Evolutionary conservation across 192 early-diverging fungal species (phyloP).

Genomic region (Linnemannia schmuckeri): DNA sequence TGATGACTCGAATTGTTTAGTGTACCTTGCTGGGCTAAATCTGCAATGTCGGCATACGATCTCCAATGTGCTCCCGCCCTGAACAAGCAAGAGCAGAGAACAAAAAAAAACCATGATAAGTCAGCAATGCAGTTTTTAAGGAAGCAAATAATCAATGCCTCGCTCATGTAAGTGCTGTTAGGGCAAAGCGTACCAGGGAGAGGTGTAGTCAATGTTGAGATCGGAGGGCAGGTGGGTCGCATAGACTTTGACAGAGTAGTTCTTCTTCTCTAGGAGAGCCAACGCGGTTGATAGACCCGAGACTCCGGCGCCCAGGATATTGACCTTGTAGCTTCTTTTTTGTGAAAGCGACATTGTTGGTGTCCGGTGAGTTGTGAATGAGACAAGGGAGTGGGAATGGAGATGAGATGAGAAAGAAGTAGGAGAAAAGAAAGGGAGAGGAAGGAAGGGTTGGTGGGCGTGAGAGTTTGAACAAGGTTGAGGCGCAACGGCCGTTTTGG

Average conservation of each 20-base stretch:
- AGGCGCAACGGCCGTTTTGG: not conserved
- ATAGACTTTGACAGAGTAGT: slow-evolving; percentile 72
- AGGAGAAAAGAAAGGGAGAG: not conserved
- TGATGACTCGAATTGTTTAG: not conserved
- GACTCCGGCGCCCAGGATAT: slow-evolving; percentile 82
- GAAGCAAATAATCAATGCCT: not conserved
- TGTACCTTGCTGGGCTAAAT: slow-evolving; percentile 61
- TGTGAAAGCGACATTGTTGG: slow-evolving; percentile 1
- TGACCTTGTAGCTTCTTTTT: slow-evolving; percentile 29
- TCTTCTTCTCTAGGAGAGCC: slow-evolving; percentile 63
- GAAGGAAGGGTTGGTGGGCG: not conserved
- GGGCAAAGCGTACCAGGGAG: slow-evolving; percentile 53
- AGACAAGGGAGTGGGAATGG: not conserved
- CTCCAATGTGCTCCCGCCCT: slow-evolving; percentile 66
- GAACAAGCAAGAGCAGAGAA: not conserved
- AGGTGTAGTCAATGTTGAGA: slow-evolving; percentile 63
- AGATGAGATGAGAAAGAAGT: not conserved
- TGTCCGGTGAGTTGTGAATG: not conserved
- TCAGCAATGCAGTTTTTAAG: not conserved
- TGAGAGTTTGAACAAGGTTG: slow-evolving; percentile 1
- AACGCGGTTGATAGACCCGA: slow-evolving; percentile 80
- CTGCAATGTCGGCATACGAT: slow-evolving; percentile 59
- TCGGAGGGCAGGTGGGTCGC: slow-evolving; percentile 70
- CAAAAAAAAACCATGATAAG: not conserved
- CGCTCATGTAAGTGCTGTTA: slow-evolving; percentile 4